Conservation (phyloP, 768 basidiomycete species). For the Porphyrellus cyaneotinctus region DNA sequence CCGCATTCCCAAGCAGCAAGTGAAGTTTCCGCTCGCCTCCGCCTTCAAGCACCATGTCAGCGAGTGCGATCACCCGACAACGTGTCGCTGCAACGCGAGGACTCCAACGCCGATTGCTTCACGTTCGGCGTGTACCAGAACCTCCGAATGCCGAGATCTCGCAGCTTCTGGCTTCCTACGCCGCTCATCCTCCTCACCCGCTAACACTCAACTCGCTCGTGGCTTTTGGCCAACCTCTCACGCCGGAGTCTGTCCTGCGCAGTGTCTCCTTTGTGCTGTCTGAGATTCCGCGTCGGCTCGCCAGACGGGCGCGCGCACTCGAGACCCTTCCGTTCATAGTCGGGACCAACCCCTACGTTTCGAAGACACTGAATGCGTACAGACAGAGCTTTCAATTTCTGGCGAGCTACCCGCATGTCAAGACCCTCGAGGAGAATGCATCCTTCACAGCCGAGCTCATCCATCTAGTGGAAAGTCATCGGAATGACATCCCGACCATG, state of each 20-base stretch:
- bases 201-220: slow-evolving; percentile 70
- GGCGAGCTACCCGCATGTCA: slow-evolving; percentile 62
- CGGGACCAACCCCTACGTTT: slow-evolving; percentile 84
- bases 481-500: slow-evolving; percentile 87
- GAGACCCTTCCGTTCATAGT: slow-evolving; percentile 84
- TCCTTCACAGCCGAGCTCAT: slow-evolving; percentile 66
- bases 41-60: not conserved
- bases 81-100: not conserved
- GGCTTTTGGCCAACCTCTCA: slow-evolving; percentile 72
- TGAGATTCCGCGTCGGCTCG: slow-evolving; percentile 75
- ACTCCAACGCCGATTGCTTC: slow-evolving; percentile 15
- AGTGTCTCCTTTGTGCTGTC: slow-evolving; percentile 72
- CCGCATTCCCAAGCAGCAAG: too few species aligned
- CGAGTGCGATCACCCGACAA: not conserved
- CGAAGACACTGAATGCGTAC: slow-evolving; percentile 64
- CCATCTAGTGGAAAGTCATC: slow-evolving; percentile 68
- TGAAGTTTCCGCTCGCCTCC: too few species aligned
- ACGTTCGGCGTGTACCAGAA: slow-evolving; percentile 42
- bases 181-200: slow-evolving; percentile 59
- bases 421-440: slow-evolving; percentile 64
- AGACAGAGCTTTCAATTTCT: slow-evolving; percentile 66
- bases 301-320: slow-evolving; percentile 67
- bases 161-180: slow-evolving; percentile 59
- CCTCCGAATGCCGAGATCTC: slow-evolving; percentile 51
- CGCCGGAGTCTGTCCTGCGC: slow-evolving; percentile 61